Evolutionary conservation across 352 stramenopile genomes (phyloP), one percentile per base, ranked within the genome.

Genomic region (Globisporangium okanoganense): DNA sequence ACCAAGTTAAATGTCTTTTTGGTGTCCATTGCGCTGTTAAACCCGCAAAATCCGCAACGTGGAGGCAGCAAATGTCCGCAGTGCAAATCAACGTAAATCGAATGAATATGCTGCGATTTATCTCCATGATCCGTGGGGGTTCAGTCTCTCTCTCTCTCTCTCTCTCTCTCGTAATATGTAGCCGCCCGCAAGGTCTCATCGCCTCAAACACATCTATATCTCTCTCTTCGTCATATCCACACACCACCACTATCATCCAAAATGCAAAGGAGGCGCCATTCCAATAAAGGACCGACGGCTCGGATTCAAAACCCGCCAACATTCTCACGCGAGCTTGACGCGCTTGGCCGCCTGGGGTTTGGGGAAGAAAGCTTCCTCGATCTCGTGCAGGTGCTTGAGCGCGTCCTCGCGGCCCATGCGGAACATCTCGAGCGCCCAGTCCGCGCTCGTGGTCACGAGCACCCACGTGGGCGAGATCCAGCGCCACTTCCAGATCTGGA

Each of bases 401-500:
- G 79, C 77, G 61, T 94, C 85, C 62, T 88, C 70, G 56, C 82
- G 82, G 16, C 82, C 82, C 82, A 88, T 90, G 56, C 85, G 71
- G 58, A 92, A 92, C 43, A 90, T 62, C 53, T 89, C 66, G 43
- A 79, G 72, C 3, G 82, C 85, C 85, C 85, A 91, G 61, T 88
- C 82, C 5, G 78, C 73, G 61, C 84, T 81, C 2, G 82, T 94
- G 20, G 78, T 91, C 53, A 94, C 77, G 27, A 92, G 74, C 16
- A 94, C 38, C 82, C 82, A 94, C 40, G 82, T 79, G 14, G 84
- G 84, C 38, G 68, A 73, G 69, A 94, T 79, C 76, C 82, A 88
- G 53, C 84, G 80, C 84, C 84, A 92, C 52, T 90, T 88, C 75
- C 80, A 87, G 71, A 94, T 87, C 67, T 94, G 82, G 55, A 94